Percentiles rank a stretch among this genome's conserved stretches.
Evolutionary conservation across 2,329 filamentous ascomycete species (phyloP).

Genomic region (Pseudocercospora musae): DNA sequence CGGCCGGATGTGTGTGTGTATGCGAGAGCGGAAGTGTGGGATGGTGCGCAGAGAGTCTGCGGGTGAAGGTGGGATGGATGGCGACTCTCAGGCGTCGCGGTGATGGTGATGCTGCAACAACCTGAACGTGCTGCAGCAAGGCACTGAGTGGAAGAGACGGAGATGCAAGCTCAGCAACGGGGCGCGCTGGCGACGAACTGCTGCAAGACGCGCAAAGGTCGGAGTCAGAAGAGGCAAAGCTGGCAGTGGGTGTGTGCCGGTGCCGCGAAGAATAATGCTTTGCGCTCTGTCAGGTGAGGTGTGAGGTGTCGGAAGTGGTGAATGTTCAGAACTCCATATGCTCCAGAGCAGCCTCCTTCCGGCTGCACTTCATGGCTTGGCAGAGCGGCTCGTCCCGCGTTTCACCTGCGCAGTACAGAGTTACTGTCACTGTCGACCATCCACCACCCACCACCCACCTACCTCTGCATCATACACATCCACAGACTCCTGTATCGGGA

Average conservation of each 20-base stretch:
- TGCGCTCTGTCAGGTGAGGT: neutral
- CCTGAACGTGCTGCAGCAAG: neutral
- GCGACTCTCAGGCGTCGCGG: neutral
- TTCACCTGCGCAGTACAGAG: too few species aligned
- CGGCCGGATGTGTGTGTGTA: constrained; percentile 20
- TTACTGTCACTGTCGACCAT: too few species aligned
- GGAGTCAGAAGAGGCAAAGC: neutral
- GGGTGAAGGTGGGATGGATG: neutral
- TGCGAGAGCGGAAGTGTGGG: neutral
- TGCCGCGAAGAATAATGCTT: neutral
- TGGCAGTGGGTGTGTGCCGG: neutral
- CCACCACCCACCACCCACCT: too few species aligned
- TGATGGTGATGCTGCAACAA: neutral
- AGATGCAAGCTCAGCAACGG: neutral
- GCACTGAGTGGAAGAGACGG: neutral
- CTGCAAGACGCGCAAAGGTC: neutral
- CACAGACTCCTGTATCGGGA: too few species aligned
- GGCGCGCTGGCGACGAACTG: neutral
- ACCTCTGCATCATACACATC: too few species aligned
- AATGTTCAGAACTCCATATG: neutral
- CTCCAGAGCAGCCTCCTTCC: neutral
- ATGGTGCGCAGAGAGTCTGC: neutral
- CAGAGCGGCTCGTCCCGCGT: neutral
- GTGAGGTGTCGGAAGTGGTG: neutral
- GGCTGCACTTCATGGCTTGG: neutral